Conservation (phyloP, 2,329 filamentous ascomycete species). For the Kalmusia sp. region DNA sequence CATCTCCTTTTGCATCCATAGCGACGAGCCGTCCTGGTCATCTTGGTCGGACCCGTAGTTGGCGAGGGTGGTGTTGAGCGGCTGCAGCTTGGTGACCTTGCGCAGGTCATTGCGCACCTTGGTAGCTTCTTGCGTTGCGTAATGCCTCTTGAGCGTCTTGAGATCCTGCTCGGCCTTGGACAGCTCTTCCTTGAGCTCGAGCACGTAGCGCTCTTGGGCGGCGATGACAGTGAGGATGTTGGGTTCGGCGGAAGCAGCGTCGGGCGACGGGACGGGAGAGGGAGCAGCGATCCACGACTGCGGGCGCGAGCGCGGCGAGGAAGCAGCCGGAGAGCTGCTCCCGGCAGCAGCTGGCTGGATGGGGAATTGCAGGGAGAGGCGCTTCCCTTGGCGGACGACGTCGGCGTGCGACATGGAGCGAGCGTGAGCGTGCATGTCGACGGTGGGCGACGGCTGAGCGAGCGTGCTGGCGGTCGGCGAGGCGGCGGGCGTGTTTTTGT, state of each 20-base stretch:
- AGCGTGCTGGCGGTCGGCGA: constrained; percentile 24
- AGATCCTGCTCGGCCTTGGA: constrained; percentile 80
- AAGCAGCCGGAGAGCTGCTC: constrained; percentile 36
- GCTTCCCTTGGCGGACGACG: constrained; percentile 48
- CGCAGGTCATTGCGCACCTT: constrained; percentile 75
- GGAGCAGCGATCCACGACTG: constrained; percentile 47
- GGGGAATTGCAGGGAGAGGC: constrained; percentile 58
- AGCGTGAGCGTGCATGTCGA: constrained; percentile 35
- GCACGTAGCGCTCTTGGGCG: constrained; percentile 85
- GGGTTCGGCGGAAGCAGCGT: constrained; percentile 33
- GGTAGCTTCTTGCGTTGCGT: constrained; percentile 76
- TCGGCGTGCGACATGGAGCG: constrained; percentile 46
- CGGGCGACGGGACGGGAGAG: constrained; percentile 36
- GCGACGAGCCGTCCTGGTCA: constrained; percentile 53
- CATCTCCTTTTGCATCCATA: constrained; percentile 65
- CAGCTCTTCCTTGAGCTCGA: constrained; percentile 93
- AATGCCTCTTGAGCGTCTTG: constrained; percentile 79
- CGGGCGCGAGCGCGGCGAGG: constrained; percentile 44
- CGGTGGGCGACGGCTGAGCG: constrained; percentile 24
- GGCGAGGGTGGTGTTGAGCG: constrained; percentile 54
- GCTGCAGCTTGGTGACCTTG: constrained; percentile 61
- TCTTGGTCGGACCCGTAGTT: constrained; percentile 43
- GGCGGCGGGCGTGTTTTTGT: constrained; percentile 19
- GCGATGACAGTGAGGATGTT: constrained; percentile 86
- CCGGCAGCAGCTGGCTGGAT: constrained; percentile 48